Conservation (phyloP, 176 grass and related monocot species). For the Metroxylon sagu region DNA sequence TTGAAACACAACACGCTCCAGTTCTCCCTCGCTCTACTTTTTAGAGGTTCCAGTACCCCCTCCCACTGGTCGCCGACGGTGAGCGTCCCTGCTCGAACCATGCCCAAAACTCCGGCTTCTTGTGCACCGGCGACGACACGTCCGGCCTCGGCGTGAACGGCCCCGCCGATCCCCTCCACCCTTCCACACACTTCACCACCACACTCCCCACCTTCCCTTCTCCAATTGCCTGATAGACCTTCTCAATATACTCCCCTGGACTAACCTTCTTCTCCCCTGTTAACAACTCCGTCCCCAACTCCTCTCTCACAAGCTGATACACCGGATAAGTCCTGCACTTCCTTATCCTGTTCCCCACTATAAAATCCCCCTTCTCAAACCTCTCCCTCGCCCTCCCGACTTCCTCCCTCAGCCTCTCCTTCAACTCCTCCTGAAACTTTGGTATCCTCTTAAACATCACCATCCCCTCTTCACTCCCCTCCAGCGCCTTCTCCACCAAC, state of each 20-base stretch:
- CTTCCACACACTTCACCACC: slow-evolving; percentile 5
- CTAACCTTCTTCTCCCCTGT: slow-evolving; percentile 20
- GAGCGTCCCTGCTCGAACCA: too few species aligned
- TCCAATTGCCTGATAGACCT: slow-evolving; percentile 16
- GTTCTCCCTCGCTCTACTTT: too few species aligned
- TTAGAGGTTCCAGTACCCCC: too few species aligned
- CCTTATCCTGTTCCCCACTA: slow-evolving; percentile 4
- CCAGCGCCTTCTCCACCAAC: slow-evolving; percentile 17
- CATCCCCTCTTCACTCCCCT: slow-evolving; percentile 7
- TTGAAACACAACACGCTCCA: too few species aligned
- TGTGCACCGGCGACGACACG: background rate
- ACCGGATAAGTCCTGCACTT: slow-evolving; percentile 18
- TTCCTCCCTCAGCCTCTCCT: background rate
- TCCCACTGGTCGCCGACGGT: too few species aligned
- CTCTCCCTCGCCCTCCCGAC: slow-evolving; percentile 4
- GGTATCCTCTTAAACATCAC: slow-evolving; percentile 10
- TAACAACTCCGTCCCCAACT: slow-evolving; percentile 15
- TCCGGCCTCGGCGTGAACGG: slow-evolving; percentile 19
- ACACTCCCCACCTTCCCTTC: slow-evolving; percentile 16
- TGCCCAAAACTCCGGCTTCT: slow-evolving; percentile 1
- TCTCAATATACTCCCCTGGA: slow-evolving; percentile 24
- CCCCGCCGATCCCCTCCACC: slow-evolving; percentile 7
- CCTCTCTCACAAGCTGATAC: slow-evolving; percentile 20
- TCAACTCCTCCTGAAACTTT: slow-evolving; percentile 12
- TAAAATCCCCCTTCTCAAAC: background rate